Base-by-base conservation (phyloP, 306 rosid genomes). In the Casuarina equisetifolia region DNA sequence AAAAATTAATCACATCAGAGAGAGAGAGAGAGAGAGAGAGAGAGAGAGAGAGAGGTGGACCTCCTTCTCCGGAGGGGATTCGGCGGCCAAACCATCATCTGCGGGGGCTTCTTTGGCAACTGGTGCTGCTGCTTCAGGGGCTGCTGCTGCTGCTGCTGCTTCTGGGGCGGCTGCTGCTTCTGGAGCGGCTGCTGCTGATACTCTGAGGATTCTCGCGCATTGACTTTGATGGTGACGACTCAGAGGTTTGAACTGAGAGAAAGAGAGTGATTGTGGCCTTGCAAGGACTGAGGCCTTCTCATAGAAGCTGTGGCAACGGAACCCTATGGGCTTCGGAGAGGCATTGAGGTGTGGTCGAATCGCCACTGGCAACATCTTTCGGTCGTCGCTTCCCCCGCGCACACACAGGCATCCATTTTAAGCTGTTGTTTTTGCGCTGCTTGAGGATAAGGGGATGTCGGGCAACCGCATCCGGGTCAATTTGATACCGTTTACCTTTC, bases 281-380 rank as follows among this genome's bases (percentile, higher is more conserved):
- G 67, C 12, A 53, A 73, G 57, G 62, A 70, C 32, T 16, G 83
- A 83, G 54, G 84, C 25, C 75, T 80, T 85, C 20, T 67, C 50
- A 39, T 77, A 63, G 45, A 52, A 61, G 53, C 62, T 78, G 0
- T 76, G 59, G 44, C 84, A 78, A 43, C 79, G 73, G 70, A 82
- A 74, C 9, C 87, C 43, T 13, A 66, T 54, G 76, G 92, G 84
- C 35, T 77, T 86, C 36, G 72, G 74, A 77, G 82, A 46, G 5
- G 78, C 87, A 51, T 72, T 77, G 7, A 79, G 69, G 78, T 68
- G 85, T 63, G 91, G 82, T 70, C 85, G 91, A 68, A 88, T 16
- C 44, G 82, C 87, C 85, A 85, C 69, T 2, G 89, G 67, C 70
- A 87, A 73, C 82, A 80, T 84, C 61, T 77, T 78, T 20, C 3